Conservation (phyloP, 768 basidiomycete genomes). For the Leucocoprinus leucothites region DNA sequence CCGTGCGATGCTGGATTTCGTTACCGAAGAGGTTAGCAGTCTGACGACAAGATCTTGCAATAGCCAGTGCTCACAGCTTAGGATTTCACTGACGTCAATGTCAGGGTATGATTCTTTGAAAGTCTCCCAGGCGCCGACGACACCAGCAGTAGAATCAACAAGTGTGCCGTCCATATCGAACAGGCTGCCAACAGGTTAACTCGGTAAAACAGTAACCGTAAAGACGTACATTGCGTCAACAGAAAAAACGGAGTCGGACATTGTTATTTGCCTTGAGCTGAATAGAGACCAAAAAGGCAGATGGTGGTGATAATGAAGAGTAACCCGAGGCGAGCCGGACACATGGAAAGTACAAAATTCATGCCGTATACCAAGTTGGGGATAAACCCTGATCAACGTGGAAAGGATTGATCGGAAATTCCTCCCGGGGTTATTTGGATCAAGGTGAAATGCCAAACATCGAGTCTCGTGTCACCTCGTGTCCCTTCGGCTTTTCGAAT, state of each 20-base stretch:
- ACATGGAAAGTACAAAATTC: background rate
- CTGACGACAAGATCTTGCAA: slow-evolving; percentile 4
- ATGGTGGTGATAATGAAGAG: slow-evolving; percentile 10
- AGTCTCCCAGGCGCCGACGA: slow-evolving; percentile 78
- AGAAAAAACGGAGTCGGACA: slow-evolving; percentile 32
- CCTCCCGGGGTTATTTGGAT: slow-evolving; percentile 29
- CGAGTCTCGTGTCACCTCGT: slow-evolving; percentile 8
- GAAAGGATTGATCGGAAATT: slow-evolving; percentile 6
- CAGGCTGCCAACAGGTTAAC: slow-evolving; percentile 38
- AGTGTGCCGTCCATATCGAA: slow-evolving; percentile 87
- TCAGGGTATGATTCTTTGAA: slow-evolving; percentile 69
- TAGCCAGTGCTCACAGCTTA: slow-evolving; percentile 50
- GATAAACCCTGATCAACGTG: background rate
- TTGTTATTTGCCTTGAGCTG: slow-evolving; percentile 16
- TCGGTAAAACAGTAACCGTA: slow-evolving; percentile 17
- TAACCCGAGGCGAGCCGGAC: slow-evolving; percentile 12
- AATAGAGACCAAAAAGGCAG: slow-evolving; percentile 6
- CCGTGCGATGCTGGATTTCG: slow-evolving; percentile 65
- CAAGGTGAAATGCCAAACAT: slow-evolving; percentile 38
- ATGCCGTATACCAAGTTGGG: slow-evolving; percentile 1
- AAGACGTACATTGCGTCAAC: slow-evolving; percentile 43
- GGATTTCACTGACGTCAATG: slow-evolving; percentile 57
- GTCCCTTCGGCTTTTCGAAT: slow-evolving; percentile 20
- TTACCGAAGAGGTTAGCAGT: slow-evolving; percentile 12
- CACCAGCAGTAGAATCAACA: slow-evolving; percentile 80